These are phyloP conservation scores for Pelargonium citronellum DNA, from an alignment of 441 rosid genomes.

Conservation along the genomic window DNA sequence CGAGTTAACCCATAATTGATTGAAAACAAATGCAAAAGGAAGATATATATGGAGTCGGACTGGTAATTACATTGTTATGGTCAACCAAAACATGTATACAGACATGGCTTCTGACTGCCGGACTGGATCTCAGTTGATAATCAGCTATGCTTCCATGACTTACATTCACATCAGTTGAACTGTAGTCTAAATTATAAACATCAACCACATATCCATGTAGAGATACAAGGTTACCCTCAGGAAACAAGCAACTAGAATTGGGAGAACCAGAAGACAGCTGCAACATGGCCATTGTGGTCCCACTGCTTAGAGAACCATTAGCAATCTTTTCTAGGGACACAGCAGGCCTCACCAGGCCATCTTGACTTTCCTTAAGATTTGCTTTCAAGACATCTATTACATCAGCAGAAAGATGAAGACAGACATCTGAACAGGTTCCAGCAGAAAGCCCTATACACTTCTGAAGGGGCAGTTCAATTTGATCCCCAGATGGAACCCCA, in stretches of 20 bases:
- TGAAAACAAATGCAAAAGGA: slow-evolving; percentile 12
- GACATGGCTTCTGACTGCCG: slow-evolving; percentile 26
- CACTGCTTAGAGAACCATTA: slow-evolving; percentile 23
- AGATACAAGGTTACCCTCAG: slow-evolving; percentile 54
- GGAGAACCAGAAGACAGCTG: slow-evolving; percentile 25
- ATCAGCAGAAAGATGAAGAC: slow-evolving; percentile 44
- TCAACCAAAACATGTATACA: slow-evolving; percentile 51
- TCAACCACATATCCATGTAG: slow-evolving; percentile 52
- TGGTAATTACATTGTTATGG: slow-evolving; percentile 47
- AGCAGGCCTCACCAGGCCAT: slow-evolving; percentile 28
- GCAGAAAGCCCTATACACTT: slow-evolving; percentile 21
- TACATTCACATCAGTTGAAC: slow-evolving; percentile 21
- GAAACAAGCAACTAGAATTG: slow-evolving; percentile 39
- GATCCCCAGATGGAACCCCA: slow-evolving; percentile 25
- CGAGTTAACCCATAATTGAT: slow-evolving; percentile 20
- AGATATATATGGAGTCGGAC: slow-evolving; percentile 8
- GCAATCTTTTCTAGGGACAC: slow-evolving; percentile 23
- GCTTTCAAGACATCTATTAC: slow-evolving; percentile 31
- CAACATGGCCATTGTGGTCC: slow-evolving; percentile 17
- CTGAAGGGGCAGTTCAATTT: slow-evolving; percentile 23
- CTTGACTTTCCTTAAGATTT: slow-evolving; percentile 37
- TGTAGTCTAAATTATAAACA: slow-evolving; percentile 36
- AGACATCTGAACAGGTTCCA: slow-evolving; percentile 40
- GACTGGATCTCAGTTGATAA: slow-evolving; percentile 24
- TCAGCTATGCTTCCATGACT: slow-evolving; percentile 27